These are phyloP conservation scores for Porphyra umbilicalis DNA, from an alignment of 31 red algal species.

Conservation along the genomic window DNA sequence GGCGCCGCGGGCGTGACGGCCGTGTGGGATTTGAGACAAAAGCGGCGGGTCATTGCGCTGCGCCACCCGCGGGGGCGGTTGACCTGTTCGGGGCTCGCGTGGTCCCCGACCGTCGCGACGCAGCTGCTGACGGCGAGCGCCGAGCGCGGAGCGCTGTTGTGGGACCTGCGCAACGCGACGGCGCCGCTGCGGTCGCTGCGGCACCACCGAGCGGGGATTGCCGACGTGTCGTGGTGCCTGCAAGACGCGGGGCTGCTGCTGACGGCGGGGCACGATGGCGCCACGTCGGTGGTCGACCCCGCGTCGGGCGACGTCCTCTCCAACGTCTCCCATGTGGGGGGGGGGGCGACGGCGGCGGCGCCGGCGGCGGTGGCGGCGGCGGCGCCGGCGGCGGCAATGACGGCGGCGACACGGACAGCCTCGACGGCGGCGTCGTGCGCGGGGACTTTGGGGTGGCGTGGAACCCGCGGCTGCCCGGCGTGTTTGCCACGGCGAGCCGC, in stretches of 20 bases:
- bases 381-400: not conserved
- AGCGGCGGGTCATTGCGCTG: slow-evolving; percentile 72
- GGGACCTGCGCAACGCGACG: slow-evolving; percentile 84
- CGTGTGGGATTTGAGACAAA: slow-evolving; percentile 88
- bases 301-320: slow-evolving; percentile 60
- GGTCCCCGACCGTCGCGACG: slow-evolving; percentile 85
- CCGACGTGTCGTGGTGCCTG: slow-evolving; percentile 72
- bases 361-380: not conserved
- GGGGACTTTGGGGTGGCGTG: slow-evolving; percentile 85
- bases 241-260: slow-evolving; percentile 82
- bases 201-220: slow-evolving; percentile 56
- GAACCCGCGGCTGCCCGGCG: slow-evolving; percentile 62
- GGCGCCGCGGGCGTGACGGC: slow-evolving; percentile 51
- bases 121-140: slow-evolving; percentile 77
- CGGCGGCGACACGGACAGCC: not conserved
- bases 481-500: slow-evolving; percentile 55
- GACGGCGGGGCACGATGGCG: slow-evolving; percentile 59
- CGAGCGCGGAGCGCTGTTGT: slow-evolving; percentile 68
- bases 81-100: slow-evolving; percentile 59
- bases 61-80: slow-evolving; percentile 66
- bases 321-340: slow-evolving; percentile 33
- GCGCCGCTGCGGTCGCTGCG: slow-evolving; percentile 52
- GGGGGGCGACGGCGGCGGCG: too few relatives aligned
- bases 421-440: slow-evolving; percentile 4
- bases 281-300: slow-evolving; percentile 52